These are phyloP conservation scores for Lactifluus volemus DNA, from an alignment of 768 basidiomycete species.

Conservation along the genomic window DNA sequence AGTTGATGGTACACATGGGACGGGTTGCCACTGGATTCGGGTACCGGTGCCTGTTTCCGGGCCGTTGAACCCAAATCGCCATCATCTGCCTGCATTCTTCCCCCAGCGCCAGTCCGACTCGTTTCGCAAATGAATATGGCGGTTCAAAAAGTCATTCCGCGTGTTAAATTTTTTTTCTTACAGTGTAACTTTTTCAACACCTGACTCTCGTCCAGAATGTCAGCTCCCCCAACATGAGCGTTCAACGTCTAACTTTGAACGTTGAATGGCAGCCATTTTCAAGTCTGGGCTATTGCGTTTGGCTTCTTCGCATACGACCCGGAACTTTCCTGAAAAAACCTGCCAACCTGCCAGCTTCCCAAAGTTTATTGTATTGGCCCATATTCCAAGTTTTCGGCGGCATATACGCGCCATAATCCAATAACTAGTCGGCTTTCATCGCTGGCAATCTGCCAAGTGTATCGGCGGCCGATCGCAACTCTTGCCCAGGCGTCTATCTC, in stretches of 20 bases:
- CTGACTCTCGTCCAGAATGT: neutral
- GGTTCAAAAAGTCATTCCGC: too few relatives aligned
- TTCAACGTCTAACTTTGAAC: too few relatives aligned
- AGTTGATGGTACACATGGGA: neutral
- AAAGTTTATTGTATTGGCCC: neutral
- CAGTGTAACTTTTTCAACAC: neutral
- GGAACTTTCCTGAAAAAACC: neutral
- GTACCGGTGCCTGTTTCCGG: neutral
- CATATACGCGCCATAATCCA: too few relatives aligned
- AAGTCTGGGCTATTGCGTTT: neutral
- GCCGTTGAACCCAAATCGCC: neutral
- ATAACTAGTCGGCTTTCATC: neutral
- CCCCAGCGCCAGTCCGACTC: too few relatives aligned
- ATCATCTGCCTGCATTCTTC: too few relatives aligned
- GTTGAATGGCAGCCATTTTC: neutral
- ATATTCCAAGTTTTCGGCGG: neutral
- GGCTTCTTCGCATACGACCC: neutral
- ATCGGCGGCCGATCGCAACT: neutral
- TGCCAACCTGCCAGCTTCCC: neutral
- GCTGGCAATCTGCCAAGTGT: neutral
- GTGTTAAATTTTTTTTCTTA: neutral
- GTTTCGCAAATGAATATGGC: too few relatives aligned
- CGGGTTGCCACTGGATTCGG: neutral
- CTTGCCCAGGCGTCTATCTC: constrained; percentile 1
- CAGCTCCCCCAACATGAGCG: neutral